Evolutionary conservation across 352 stramenopile species (phyloP).

Genomic region (Achlya hypogyna): DNA sequence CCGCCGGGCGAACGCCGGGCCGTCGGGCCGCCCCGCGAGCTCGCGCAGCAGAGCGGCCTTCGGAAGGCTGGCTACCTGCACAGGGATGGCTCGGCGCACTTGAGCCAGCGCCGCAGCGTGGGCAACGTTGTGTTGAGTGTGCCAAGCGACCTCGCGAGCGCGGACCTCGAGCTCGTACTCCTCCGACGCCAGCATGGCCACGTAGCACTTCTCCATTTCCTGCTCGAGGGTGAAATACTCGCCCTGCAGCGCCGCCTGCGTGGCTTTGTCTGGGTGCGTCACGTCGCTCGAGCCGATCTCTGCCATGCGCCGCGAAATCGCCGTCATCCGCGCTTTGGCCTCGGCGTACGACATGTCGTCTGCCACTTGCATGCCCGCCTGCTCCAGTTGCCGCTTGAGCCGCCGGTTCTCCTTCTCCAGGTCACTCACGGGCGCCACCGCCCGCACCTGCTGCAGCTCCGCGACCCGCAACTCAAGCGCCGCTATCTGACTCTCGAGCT

Average conservation of each 20-base stretch:
- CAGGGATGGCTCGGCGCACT: not conserved
- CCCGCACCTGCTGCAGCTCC: not conserved
- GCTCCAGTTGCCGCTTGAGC: not conserved
- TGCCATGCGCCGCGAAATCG: not conserved
- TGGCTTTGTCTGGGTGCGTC: not conserved
- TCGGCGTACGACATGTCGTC: not conserved
- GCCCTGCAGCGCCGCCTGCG: not conserved
- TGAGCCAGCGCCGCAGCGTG: not conserved
- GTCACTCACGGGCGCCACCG: not conserved
- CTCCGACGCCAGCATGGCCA: not conserved
- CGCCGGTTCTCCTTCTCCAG: not conserved
- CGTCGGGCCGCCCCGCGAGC: not conserved
- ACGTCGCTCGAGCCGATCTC: not conserved
- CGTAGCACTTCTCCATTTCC: slow-evolving; percentile 1
- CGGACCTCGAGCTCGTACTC: not conserved
- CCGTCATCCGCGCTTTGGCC: not conserved
- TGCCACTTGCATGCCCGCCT: not conserved
- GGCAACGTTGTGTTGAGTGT: not conserved
- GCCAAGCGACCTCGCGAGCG: not conserved
- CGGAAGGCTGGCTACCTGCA: not conserved
- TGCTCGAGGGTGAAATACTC: not conserved
- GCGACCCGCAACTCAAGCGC: not conserved
- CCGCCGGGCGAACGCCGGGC: not conserved
- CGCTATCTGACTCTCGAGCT: not conserved
- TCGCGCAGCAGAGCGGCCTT: not conserved